These are phyloP conservation scores for Vitis hybrid DNA, from an alignment of 177 flowering plant species.

Conservation along the genomic window DNA sequence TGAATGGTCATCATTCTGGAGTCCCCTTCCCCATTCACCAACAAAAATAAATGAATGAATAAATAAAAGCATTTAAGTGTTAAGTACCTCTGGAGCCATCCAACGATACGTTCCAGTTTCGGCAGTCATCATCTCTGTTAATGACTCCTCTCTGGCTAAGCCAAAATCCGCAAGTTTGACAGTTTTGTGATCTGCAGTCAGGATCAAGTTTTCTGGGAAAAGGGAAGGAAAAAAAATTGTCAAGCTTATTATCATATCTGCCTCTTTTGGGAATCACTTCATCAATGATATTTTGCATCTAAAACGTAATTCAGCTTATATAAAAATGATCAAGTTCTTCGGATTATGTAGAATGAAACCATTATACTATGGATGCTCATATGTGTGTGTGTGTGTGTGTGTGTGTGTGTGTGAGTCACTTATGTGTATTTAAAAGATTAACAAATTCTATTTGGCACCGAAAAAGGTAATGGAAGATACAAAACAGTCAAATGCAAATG, in stretches of 20 bases:
- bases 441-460: too few species aligned
- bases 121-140: constrained; percentile 88
- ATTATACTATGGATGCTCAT: neutral
- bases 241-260: neutral
- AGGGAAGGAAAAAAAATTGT: neutral
- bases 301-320: too few species aligned
- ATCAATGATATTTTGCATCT: neutral
- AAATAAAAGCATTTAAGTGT: too few species aligned
- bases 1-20: neutral
- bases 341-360: neutral
- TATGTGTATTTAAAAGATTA: neutral
- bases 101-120: constrained; percentile 91
- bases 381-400: too few species aligned
- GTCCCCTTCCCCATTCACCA: neutral
- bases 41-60: neutral
- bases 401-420: too few species aligned
- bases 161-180: constrained; percentile 93
- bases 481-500: neutral
- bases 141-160: constrained; percentile 80
- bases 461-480: too few species aligned
- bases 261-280: neutral
- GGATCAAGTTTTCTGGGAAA: constrained; percentile 70
- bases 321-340: neutral
- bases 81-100: constrained; percentile 96
- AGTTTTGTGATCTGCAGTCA: constrained; percentile 74